A percentile compares a stretch with the other conserved stretches of the same genome.
These are phyloP conservation scores for Persicaria maculosa DNA, from an alignment of 148 eudicot species.

Conservation along the genomic window DNA sequence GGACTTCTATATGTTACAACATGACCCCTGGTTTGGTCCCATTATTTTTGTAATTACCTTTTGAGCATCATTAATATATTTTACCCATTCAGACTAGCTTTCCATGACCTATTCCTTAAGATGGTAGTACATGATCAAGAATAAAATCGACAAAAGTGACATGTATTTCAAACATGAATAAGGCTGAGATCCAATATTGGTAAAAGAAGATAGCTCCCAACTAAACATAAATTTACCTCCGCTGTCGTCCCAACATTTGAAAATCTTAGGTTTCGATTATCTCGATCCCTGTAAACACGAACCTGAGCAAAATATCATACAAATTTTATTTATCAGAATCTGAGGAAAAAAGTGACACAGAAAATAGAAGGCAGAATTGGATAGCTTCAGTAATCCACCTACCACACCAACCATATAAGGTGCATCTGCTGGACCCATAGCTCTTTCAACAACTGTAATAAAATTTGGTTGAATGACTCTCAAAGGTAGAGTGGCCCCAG, in stretches of 20 bases:
- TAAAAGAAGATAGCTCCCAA: conserved; percentile 3
- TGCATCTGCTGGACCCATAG: conserved; percentile 61
- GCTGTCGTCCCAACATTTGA: conserved; percentile 83
- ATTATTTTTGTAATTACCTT: too few species aligned
- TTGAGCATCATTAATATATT: too few species aligned
- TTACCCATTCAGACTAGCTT: too few species aligned
- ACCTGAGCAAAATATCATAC: conserved; percentile 35
- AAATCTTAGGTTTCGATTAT: conserved; percentile 42
- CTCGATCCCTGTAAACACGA: conserved; percentile 48
- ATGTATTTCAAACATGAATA: neutral
- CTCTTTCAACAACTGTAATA: conserved; percentile 68
- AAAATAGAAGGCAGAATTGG: conserved; percentile 7
- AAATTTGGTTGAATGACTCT: conserved; percentile 66
- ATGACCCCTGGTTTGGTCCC: too few species aligned
- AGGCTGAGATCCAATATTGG: neutral
- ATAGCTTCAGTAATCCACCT: conserved; percentile 24
- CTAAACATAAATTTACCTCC: conserved; percentile 44
- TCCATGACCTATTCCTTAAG: neutral
- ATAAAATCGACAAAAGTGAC: neutral
- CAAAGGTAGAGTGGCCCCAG: conserved; percentile 89
- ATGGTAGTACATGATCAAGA: conserved; percentile 2
- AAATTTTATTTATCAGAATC: neutral
- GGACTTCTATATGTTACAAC: too few species aligned
- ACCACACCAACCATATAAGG: conserved; percentile 83
- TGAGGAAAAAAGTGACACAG: conserved; percentile 8